Evolutionary conservation across 2,329 filamentous ascomycete species (phyloP), one percentile per base, ranked within the genome.

Genomic region (Fusarium concolor): DNA sequence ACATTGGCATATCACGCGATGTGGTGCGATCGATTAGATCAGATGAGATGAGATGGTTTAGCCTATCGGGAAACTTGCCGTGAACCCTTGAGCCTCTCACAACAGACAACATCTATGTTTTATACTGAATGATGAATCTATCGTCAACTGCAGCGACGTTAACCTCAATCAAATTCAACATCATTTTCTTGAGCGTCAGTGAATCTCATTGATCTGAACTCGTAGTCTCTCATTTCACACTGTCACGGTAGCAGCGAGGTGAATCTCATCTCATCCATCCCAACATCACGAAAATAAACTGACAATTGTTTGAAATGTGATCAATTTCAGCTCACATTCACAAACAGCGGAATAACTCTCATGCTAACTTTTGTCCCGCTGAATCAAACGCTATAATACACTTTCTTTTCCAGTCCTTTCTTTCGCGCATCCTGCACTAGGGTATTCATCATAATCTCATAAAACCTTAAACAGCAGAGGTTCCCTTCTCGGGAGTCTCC

Each of bases 401-500:
- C 43, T 51, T 24, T 26, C 46, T 45, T 41, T 50, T 49, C 22
- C 26, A 35, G 43, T 12, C 45, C 28, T 33, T 26, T 56, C 33
- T 24, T 38, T 51, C 11, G 9, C 52, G 17, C 6, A 18, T 24
- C 39, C 60, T 26, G 46, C 28, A 29, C 44, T 33, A 10, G 65
- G 65, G 65, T 69, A 68, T 66, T 64, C 52, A 44, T 63, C 62
- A 43, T 65, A 44, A 65, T 41, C 42, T 62, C 55, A 58, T 63
- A 52, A 67, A 28, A 50, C 24, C 29, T 67, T 31, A 69, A 56
- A 46, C 66, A 41, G 45, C 52, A 46, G 62, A 52, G 14, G 66
- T 67, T 22, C 67, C 67, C 2, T 67, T 64, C 57, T 67, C 67
- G 11, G 37, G 43, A 10, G 42, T 64, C 81, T 89, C 87, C 74